phyloP scores from a whole-genome alignment of 2,329 filamentous ascomycete genomes.

The Neonectria ditissima region DNA sequence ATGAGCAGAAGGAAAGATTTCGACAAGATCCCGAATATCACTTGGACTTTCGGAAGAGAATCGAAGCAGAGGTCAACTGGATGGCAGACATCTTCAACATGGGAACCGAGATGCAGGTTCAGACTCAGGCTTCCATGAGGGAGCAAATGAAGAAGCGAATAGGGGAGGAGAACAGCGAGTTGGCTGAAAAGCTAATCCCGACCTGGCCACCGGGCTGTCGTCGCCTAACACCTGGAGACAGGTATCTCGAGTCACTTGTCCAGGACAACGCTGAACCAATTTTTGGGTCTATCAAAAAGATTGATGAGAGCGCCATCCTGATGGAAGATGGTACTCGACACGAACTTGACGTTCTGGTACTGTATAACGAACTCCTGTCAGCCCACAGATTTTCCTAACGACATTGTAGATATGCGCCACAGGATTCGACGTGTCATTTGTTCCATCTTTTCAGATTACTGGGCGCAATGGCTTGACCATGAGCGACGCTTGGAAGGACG shows the following conservation, averaged over 20 bases:
- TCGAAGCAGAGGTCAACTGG: not conserved
- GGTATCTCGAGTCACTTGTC: not conserved
- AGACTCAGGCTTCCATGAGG: not conserved
- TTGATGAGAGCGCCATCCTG: not conserved
- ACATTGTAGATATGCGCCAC: not conserved
- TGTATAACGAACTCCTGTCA: no score
- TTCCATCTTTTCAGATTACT: not conserved
- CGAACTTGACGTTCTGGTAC: slow-evolving; percentile 4
- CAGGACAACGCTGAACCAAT: not conserved
- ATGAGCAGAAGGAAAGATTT: not conserved
- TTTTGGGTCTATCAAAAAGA: not conserved
- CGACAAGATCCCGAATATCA: not conserved
- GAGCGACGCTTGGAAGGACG: not conserved
- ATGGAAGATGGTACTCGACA: not conserved
- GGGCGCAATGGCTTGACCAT: not conserved
- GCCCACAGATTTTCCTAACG: no score
- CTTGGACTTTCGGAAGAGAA: not conserved
- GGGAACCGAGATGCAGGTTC: not conserved
- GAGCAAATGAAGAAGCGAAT: not conserved
- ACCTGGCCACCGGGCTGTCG: not conserved
- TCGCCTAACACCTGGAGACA: not conserved
- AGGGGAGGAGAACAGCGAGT: not conserved
- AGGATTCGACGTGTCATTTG: not conserved
- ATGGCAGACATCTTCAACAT: not conserved
- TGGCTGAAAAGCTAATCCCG: not conserved